Percentiles rank a stretch among this genome's conserved stretches.
phyloP scores from a whole-genome alignment of 1,284 basidiomycete genomes.

The Cutaneotrichosporon daszewskae region DNA sequence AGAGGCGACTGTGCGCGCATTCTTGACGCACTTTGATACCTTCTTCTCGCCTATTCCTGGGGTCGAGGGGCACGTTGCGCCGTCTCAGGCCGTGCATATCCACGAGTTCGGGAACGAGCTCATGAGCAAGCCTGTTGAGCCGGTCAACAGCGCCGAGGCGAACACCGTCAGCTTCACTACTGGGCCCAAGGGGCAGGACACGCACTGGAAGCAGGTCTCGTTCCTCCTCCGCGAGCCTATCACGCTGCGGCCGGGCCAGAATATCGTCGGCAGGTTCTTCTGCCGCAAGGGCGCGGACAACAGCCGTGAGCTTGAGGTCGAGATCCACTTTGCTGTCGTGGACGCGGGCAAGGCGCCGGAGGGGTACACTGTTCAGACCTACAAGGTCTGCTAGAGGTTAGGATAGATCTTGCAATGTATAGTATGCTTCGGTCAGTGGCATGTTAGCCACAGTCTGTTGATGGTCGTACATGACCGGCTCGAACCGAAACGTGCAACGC shows the following conservation, averaged over 20 bases:
- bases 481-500: too few relatives aligned
- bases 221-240: constrained; percentile 82
- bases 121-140: constrained; percentile 20
- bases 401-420: too few relatives aligned
- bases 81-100: constrained; percentile 37
- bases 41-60: constrained; percentile 68
- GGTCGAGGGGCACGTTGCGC: constrained; percentile 50
- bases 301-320: constrained; percentile 81
- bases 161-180: constrained; percentile 74
- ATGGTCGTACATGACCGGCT: too few relatives aligned
- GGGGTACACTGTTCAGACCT: constrained; percentile 27
- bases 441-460: background rate
- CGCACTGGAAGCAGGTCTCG: constrained; percentile 98
- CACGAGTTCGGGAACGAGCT: constrained; percentile 30
- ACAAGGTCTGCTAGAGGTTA: constrained; percentile 26
- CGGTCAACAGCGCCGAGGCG: constrained; percentile 16
- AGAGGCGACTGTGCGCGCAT: constrained; percentile 65
- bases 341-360: constrained; percentile 12
- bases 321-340: constrained; percentile 62
- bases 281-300: constrained; percentile 77
- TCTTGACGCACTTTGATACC: constrained; percentile 90
- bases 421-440: too few relatives aligned
- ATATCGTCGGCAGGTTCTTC: constrained; percentile 69
- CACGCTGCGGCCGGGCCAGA: constrained; percentile 62
- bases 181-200: constrained; percentile 70